Percentiles rank a stretch among this genome's conserved stretches.
These are phyloP conservation scores for Scheffersomyces stambukii DNA, from an alignment of 1,139 yeast genomes.

Conservation along the genomic window DNA sequence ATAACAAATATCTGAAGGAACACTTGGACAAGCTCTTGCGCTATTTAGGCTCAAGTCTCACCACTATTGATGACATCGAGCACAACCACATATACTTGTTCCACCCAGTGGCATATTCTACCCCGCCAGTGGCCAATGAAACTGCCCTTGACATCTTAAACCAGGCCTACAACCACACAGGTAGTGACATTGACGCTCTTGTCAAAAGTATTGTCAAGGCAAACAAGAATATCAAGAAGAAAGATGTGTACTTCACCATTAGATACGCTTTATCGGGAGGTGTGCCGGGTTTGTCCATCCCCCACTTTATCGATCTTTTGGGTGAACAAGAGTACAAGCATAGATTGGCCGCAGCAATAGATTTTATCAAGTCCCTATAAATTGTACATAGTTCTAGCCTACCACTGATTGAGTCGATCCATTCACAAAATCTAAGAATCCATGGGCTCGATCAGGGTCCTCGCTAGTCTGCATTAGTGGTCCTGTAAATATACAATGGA, in stretches of 20 bases:
- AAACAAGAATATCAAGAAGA: constrained; percentile 24
- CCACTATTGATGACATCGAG: constrained; percentile 45
- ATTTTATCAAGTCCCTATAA: constrained; percentile 3
- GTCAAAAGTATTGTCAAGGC: too few relatives aligned
- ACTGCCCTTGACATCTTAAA: constrained; percentile 5
- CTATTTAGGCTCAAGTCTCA: constrained; percentile 36
- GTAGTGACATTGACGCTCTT: too few relatives aligned
- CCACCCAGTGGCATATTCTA: constrained; percentile 30
- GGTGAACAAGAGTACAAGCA: constrained; percentile 42
- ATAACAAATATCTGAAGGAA: constrained; percentile 13
- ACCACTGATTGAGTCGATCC: neutral
- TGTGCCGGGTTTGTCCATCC: constrained; percentile 66
- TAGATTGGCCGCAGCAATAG: constrained; percentile 30
- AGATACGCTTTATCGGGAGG: constrained; percentile 76
- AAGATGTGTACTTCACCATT: constrained; percentile 54
- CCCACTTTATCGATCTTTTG: constrained; percentile 51
- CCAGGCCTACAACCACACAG: neutral
- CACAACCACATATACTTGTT: constrained; percentile 48
- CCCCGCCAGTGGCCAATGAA: constrained; percentile 7
- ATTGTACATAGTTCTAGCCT: constrained; percentile 5
- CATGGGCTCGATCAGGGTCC: constrained; percentile 12
- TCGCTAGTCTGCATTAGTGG: constrained; percentile 21
- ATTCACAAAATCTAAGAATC: constrained; percentile 30
- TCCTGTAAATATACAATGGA: constrained; percentile 84
- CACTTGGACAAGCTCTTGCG: constrained; percentile 23